phyloP scores from a whole-genome alignment of 495 filamentous ascomycete genomes.

The Penicillium lagena region DNA sequence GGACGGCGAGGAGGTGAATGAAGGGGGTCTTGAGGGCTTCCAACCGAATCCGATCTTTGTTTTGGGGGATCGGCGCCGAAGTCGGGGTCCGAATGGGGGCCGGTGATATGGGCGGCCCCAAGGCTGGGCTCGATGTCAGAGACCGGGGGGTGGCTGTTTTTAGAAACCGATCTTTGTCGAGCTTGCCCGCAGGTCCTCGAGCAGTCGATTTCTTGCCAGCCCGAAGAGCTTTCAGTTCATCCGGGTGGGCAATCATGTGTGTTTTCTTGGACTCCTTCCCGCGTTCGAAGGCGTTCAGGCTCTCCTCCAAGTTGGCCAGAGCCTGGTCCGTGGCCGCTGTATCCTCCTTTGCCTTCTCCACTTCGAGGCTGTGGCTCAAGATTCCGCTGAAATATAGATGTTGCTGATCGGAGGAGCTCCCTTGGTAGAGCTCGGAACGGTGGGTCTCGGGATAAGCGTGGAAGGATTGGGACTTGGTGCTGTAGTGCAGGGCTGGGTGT shows the following conservation, averaged over 20 bases:
- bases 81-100: constrained; percentile 32
- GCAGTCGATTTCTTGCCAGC: constrained; percentile 2
- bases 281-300: constrained; percentile 39
- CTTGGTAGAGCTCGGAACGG: constrained; percentile 47
- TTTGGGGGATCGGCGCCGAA: constrained; percentile 47
- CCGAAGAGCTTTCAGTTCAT: constrained; percentile 30
- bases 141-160: constrained; percentile 47
- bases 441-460: constrained; percentile 39
- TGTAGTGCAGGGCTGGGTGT: constrained; percentile 45
- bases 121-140: constrained; percentile 56
- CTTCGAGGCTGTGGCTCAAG: constrained; percentile 50
- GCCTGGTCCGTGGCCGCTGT: constrained; percentile 46
- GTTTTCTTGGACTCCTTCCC: constrained; percentile 50
- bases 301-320: constrained; percentile 51
- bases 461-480: constrained; percentile 45
- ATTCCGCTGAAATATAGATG: constrained; percentile 47
- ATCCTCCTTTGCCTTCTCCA: constrained; percentile 48
- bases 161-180: constrained; percentile 41
- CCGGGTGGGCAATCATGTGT: constrained; percentile 31
- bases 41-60: constrained; percentile 44
- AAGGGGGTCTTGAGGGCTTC: constrained; percentile 51
- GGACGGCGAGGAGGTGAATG: constrained; percentile 65
- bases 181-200: constrained; percentile 26
- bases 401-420: constrained; percentile 27
- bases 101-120: constrained; percentile 44